Evolutionary conservation across 1,139 yeast genomes (phyloP), one percentile per base, ranked within the genome.

Genomic region (Magnusiomyces suaveolens): DNA sequence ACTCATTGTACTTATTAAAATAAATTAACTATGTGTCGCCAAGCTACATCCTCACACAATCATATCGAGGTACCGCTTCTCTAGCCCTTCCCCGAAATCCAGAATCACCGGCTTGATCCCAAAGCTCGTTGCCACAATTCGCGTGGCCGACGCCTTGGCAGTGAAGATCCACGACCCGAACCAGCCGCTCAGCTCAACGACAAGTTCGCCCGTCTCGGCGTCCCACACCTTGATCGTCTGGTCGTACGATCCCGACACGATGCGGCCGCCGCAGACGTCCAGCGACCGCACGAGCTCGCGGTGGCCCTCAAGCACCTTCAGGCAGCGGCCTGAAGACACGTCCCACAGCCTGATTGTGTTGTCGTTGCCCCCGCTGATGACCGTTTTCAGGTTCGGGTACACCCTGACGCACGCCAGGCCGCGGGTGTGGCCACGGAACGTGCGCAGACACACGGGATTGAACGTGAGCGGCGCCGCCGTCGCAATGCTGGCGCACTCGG

Each of bases 181-280:
- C 59, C 61, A 65, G 3, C 68, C 69, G 2, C 61, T 60, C 41
- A 68, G 52, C 50, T 63, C 64, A 3, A 63, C 51, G 20, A 69
- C 44, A 16, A 65, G 59, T 32, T 60, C 51, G 8, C 69, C 66
- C 0, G 65, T 58, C 10, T 63, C 62, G 26, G 67, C 51, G 52
- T 69, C 67, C 75, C 75, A 71, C 1, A 71, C 61, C 46, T 69
- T 66, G 48, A 71, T 63, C 2, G 72, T 65, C 54, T 65, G 64
- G 57, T 71, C 75, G 53, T 72, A 71, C 3, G 72, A 66, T 20
- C 69, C 74, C 6, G 72, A 68, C 6, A 71, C 62, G 39, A 69
- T 64, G 39, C 60, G 60, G 46, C 63, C 58, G 20, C 63, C 60
- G 46, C 57, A 54, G 2, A 68, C 29, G 52, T 65, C 63, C 21